These are phyloP conservation scores for Remersonia thermophila DNA, from an alignment of 2,329 filamentous ascomycete genomes.

Conservation along the genomic window DNA sequence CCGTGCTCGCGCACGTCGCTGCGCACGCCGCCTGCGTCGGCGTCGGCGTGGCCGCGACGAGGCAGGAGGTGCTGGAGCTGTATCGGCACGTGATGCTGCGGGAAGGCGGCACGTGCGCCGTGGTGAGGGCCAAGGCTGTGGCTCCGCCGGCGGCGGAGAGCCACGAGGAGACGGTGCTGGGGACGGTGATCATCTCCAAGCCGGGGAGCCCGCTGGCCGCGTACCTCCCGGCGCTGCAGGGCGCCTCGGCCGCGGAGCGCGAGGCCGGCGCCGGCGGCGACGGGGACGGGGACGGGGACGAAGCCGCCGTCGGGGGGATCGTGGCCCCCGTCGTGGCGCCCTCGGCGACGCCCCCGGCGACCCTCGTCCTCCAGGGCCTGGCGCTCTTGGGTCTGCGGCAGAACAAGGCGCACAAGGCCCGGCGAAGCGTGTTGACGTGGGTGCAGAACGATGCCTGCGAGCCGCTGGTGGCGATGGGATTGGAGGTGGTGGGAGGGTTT, in stretches of 20 bases:
- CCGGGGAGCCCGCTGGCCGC: conserved; percentile 54
- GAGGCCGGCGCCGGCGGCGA: conserved; percentile 20
- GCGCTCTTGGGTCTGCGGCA: conserved; percentile 71
- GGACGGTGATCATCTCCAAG: conserved; percentile 69
- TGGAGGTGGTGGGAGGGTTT: conserved; percentile 65
- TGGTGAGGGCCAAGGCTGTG: conserved; percentile 64
- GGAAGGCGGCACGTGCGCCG: conserved; percentile 60
- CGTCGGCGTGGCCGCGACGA: conserved; percentile 14
- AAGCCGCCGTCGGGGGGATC: conserved; percentile 56
- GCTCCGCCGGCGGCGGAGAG: conserved; percentile 22
- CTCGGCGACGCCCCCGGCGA: conserved; percentile 49
- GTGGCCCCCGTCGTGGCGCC: conserved; percentile 62
- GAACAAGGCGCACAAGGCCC: conserved; percentile 65
- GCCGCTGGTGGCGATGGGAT: conserved; percentile 66
- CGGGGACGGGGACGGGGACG: conserved; percentile 20
- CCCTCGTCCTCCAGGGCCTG: conserved; percentile 60
- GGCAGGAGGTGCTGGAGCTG: conserved; percentile 67
- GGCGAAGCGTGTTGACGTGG: conserved; percentile 65
- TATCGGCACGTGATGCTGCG: conserved; percentile 59
- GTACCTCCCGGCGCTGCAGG: conserved; percentile 56
- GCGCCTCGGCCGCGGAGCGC: conserved; percentile 17
- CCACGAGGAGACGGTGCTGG: conserved; percentile 56
- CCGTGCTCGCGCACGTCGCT: conserved; percentile 62
- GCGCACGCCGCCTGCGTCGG: conserved; percentile 38
- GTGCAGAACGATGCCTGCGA: conserved; percentile 64